Base-by-base conservation (phyloP, 2,329 filamentous ascomycete species). In the Trichoderma oligosporum region DNA sequence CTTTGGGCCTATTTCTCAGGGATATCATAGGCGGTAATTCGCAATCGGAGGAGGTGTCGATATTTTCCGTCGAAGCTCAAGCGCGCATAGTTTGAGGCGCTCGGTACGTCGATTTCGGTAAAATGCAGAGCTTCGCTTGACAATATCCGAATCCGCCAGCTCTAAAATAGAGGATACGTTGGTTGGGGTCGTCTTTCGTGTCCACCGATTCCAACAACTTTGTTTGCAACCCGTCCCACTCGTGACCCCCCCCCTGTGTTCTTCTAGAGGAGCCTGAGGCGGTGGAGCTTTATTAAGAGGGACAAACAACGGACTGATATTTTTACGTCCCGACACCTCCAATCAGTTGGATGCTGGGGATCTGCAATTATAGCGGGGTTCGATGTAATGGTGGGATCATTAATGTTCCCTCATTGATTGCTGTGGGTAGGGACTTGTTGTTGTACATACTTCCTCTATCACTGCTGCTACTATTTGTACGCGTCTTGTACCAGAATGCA, bases 181-280 rank as follows among this genome's bases (percentile, higher is more conserved):
- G 55, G 46, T n/a, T n/a, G n/a, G n/a, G n/a, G n/a, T n/a, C n/a
- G n/a, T 57, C 31, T 51, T 33, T 47, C 38, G 45, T 57, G 55
- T 45, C 46, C 45, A 29, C 52, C 29, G 41, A 36, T 55, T 45
- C 47, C 35, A 53, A 47, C 56, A 58, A 48, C 56, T 53, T 53
- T 47, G n/a, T n/a, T 58, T 48, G 56, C 56, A 58, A n/a, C n/a
- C 33, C 12, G 47, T 53, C 47, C 56, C 56, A 53, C 56, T 36
- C 56, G 42, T 58, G 56, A 58, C 57, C 53, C 45, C 44, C 57
- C 45, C 42, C 16, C 11, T 4, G 9, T 18, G 20, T 12, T 22
- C 12, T 14, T 29, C 16, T 39, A 14, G 35, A 6, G 27, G 22
- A 35, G 38, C 38, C 24, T 29, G 31, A 52, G 27, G 51, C 35